Base-by-base conservation (phyloP, 805 yeast genomes). In the Starmerella bacillaris region DNA sequence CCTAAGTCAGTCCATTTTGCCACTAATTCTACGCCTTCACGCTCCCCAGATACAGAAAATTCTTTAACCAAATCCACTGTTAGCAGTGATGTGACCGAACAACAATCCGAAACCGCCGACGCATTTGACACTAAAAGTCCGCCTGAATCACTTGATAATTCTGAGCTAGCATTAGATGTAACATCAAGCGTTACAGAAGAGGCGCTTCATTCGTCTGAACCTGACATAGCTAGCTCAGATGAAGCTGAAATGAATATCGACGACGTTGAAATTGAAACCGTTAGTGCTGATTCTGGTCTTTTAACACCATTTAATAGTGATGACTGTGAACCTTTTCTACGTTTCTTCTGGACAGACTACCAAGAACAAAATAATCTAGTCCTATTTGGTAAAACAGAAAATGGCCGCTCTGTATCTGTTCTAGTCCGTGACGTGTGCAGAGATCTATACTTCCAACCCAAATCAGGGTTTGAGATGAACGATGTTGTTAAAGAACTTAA, bases 291-390 rank as follows among this genome's bases (percentile, higher is more conserved):
- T 21, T 6, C 36, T 5, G 29, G 16, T 17, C 20, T 20, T 4
- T 14, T 83, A 18, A 26, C 29, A 7, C 29, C 29, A 5, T 15
- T 26, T 15, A 26, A 26, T 18, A 26, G 29, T 18, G 29, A 26
- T 18, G 29, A 26, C 14, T 14, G 6, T 11, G 29, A 26, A 12
- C 29, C 29, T 7, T 26, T 26, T 11, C 29, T 26, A 11, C 29
- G 29, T 8, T 26, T 26, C 74, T 89, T 67, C 54, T 89, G 95
- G 95, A 57, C 78, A 21, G 98, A 89, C 55, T 83, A 73, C 53
- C 64, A 77, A 18, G 96, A 86, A 51, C 70, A 76, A 9, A 67
- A 67, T 45, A 58, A 72, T 0, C 57, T 89, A 33, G 53, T 79
- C 15, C 61, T 89, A 7, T 86, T 78, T 53, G 98, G 98, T 36